Evolutionary conservation across 495 filamentous ascomycete genomes (phyloP).

Genomic region (Aspergillus sclerotiicarbonarius): DNA sequence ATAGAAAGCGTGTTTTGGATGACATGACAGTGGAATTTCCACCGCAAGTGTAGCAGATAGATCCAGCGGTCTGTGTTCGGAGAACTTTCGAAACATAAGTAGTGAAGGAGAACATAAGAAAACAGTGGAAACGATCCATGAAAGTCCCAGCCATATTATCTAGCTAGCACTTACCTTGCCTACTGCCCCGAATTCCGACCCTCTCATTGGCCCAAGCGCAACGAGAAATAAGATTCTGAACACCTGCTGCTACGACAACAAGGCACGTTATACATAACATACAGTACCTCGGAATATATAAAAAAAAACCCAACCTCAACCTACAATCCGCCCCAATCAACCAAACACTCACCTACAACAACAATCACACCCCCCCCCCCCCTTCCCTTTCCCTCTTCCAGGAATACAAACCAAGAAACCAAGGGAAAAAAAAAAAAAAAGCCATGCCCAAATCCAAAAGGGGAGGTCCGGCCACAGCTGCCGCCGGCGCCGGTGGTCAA

Average conservation of each 20-base stretch:
- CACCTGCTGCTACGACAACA: not conserved
- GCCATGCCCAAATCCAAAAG: constrained; percentile 24
- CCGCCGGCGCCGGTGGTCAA: not conserved
- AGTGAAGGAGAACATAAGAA: not conserved
- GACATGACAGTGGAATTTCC: not conserved
- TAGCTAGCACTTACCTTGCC: not conserved
- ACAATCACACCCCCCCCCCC: no score
- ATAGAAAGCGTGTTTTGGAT: constrained; percentile 18
- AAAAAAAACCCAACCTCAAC: no score
- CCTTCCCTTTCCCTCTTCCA: not conserved
- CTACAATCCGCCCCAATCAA: no score
- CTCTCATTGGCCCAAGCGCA: not conserved
- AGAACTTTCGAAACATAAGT: no score
- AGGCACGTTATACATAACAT: no score
- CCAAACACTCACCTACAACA: no score
- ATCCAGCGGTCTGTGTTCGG: no score
- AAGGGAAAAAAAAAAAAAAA: not conserved
- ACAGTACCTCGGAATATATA: no score
- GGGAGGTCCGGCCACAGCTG: constrained; percentile 2
- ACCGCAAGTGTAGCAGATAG: no score
- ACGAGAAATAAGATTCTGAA: not conserved
- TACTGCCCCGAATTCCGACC: no score
- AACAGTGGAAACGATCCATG: not conserved
- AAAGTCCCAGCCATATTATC: not conserved
- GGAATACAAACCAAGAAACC: not conserved